Percentiles rank a stretch among this genome's conserved stretches.
Evolutionary conservation across 495 filamentous ascomycete genomes (phyloP).

Genomic region (Filosporella fistucella): DNA sequence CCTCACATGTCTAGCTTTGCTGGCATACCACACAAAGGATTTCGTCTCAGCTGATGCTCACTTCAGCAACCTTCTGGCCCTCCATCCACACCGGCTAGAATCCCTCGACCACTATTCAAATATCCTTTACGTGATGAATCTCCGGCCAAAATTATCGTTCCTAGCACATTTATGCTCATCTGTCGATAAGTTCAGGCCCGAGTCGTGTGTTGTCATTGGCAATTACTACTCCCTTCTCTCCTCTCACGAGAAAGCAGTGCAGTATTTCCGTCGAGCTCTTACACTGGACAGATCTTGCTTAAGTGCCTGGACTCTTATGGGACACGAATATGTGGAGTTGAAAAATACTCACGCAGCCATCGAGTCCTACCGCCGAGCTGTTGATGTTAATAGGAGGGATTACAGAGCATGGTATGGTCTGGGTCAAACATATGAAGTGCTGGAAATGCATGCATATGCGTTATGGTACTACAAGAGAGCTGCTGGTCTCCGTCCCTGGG

Average conservation of each 20-base stretch:
- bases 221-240: constrained; percentile 96
- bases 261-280: constrained; percentile 96
- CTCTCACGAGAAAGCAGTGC: constrained; percentile 94
- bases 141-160: constrained; percentile 83
- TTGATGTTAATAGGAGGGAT: constrained; percentile 94
- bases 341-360: constrained; percentile 99
- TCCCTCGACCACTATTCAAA: constrained; percentile 93
- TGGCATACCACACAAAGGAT: constrained; percentile 94
- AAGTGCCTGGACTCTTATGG: constrained; percentile 98
- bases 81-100: constrained; percentile 85
- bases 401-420: constrained; percentile 98
- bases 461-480: constrained; percentile 97
- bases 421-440: constrained; percentile 93
- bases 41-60: constrained; percentile 79
- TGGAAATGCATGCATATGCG: constrained; percentile 96
- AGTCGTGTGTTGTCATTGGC: constrained; percentile 94
- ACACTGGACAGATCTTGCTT: constrained; percentile 89
- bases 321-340: constrained; percentile 97
- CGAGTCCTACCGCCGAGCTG: constrained; percentile 91
- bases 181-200: constrained; percentile 93
- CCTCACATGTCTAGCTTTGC: constrained; percentile 79
- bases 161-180: constrained; percentile 83
- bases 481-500: constrained; percentile 82
- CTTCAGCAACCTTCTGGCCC: constrained; percentile 74
- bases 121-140: constrained; percentile 88